Conservation (phyloP, 495 filamentous ascomycete species). For the Parathielavia appendiculata region DNA sequence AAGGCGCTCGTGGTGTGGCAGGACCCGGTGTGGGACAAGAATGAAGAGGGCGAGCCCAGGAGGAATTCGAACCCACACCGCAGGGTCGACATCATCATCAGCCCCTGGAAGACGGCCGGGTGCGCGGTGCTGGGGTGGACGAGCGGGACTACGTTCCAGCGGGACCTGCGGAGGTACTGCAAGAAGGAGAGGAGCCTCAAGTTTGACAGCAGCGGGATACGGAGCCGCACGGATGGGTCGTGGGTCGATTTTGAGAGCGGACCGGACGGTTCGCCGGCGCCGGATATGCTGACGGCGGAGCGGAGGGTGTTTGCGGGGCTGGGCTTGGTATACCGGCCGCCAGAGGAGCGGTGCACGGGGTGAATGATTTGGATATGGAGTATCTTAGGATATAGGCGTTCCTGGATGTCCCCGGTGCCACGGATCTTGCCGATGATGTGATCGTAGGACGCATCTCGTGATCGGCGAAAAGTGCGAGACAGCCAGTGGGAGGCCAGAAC, state of each 20-base stretch:
- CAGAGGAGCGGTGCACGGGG: slow-evolving; percentile 71
- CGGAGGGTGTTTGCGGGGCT: slow-evolving; percentile 73
- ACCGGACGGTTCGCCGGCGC: slow-evolving; percentile 38
- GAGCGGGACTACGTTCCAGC: slow-evolving; percentile 81
- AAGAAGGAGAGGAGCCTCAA: slow-evolving; percentile 70
- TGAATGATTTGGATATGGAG: slow-evolving; percentile 34
- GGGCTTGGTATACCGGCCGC: slow-evolving; percentile 65
- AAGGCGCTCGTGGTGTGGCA: slow-evolving; percentile 95
- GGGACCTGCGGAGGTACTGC: slow-evolving; percentile 76
- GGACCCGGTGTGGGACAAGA: slow-evolving; percentile 52
- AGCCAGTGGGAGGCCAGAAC: neutral
- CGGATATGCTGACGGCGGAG: slow-evolving; percentile 65
- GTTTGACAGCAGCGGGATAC: slow-evolving; percentile 86
- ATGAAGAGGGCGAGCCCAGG: slow-evolving; percentile 18
- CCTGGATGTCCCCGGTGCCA: neutral
- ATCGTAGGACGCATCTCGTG: neutral
- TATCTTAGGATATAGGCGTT: no score
- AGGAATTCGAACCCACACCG: slow-evolving; percentile 73
- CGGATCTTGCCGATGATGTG: neutral
- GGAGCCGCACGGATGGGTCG: slow-evolving; percentile 57
- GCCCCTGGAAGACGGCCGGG: slow-evolving; percentile 80
- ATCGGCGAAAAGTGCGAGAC: neutral
- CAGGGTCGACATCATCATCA: slow-evolving; percentile 89
- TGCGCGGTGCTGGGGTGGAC: slow-evolving; percentile 88
- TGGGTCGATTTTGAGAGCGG: slow-evolving; percentile 59